These are phyloP conservation scores for Zoysia matrella DNA, from an alignment of 202 grass and related monocot species.

Conservation along the genomic window DNA sequence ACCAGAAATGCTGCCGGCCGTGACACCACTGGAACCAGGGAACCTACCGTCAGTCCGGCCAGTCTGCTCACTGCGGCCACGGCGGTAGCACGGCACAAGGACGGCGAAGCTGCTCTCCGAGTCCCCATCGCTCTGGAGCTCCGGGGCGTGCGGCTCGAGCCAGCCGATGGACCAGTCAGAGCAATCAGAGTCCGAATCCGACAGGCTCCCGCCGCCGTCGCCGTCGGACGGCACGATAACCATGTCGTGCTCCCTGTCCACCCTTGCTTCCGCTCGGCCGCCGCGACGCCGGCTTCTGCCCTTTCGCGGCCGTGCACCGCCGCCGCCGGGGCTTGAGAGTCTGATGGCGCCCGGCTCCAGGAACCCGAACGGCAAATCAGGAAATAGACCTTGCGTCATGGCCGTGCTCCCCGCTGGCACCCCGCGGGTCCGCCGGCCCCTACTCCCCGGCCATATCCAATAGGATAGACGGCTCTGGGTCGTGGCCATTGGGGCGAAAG, in stretches of 20 bases:
- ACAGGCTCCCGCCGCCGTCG: constrained; percentile 53
- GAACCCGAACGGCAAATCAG: constrained; percentile 59
- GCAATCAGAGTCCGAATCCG: constrained; percentile 69
- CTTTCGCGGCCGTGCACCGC: constrained; percentile 25
- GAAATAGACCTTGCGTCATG: constrained; percentile 25
- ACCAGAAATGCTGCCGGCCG: constrained; percentile 41
- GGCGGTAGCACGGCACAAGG: constrained; percentile 47
- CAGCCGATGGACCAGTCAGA: constrained; percentile 93
- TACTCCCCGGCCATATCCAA: constrained; percentile 62
- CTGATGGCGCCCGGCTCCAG: constrained; percentile 50
- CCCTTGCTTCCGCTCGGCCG: constrained; percentile 29
- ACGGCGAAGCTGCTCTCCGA: constrained; percentile 79
- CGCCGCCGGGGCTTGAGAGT: not conserved
- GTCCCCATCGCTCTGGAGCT: constrained; percentile 56
- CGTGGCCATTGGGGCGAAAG: constrained; percentile 41
- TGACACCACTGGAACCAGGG: constrained; percentile 8
- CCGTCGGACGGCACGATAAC: constrained; percentile 69
- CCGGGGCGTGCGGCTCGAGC: constrained; percentile 74
- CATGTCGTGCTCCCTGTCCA: constrained; percentile 65
- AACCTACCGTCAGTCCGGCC: constrained; percentile 26
- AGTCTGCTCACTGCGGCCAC: constrained; percentile 7
- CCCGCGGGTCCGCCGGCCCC: constrained; percentile 23
- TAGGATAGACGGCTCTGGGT: constrained; percentile 53
- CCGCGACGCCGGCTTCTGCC: constrained; percentile 31
- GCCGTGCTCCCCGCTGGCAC: constrained; percentile 17